Conservation (phyloP, 306 rosid genomes). For the Hippophae gyantsensis region DNA sequence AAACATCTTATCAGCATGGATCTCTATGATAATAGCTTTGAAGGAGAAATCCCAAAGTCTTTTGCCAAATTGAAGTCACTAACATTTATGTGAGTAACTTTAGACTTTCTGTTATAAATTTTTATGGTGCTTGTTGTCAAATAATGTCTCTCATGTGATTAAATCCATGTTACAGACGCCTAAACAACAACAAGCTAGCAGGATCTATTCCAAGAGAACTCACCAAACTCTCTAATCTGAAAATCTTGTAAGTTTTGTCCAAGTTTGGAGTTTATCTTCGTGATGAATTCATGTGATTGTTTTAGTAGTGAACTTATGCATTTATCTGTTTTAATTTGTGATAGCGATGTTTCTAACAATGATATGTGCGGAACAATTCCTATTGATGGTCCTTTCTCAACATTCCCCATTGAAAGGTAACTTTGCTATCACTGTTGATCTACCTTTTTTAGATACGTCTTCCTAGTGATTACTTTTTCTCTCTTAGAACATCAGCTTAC, state of each 20-base stretch:
- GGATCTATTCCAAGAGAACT: constrained; percentile 90
- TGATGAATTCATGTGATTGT: too few species aligned
- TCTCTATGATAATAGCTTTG: constrained; percentile 68
- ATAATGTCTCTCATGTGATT: constrained; percentile 5
- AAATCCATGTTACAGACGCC: constrained; percentile 35
- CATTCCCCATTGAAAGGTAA: constrained; percentile 75
- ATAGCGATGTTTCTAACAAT: constrained; percentile 87
- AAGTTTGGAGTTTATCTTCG: background rate
- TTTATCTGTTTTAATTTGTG: constrained; percentile 10
- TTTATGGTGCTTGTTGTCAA: background rate
- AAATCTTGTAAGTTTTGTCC: constrained; percentile 58
- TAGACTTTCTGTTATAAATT: constrained; percentile 8
- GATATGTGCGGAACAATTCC: constrained; percentile 92
- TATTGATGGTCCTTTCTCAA: constrained; percentile 76
- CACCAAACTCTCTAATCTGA: constrained; percentile 56
- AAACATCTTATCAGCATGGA: constrained; percentile 77
- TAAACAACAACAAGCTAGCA: constrained; percentile 65
- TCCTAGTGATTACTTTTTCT: too few species aligned
- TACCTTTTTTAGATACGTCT: background rate
- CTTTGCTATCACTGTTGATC: background rate
- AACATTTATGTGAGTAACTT: constrained; percentile 61
- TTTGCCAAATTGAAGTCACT: constrained; percentile 74
- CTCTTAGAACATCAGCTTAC: too few species aligned
- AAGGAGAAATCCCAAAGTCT: constrained; percentile 73
- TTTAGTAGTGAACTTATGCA: too few species aligned